Evolutionary conservation across 331 rosid species (phyloP), one percentile per base, ranked within the genome.

Genomic region (Stylosanthes scabra): DNA sequence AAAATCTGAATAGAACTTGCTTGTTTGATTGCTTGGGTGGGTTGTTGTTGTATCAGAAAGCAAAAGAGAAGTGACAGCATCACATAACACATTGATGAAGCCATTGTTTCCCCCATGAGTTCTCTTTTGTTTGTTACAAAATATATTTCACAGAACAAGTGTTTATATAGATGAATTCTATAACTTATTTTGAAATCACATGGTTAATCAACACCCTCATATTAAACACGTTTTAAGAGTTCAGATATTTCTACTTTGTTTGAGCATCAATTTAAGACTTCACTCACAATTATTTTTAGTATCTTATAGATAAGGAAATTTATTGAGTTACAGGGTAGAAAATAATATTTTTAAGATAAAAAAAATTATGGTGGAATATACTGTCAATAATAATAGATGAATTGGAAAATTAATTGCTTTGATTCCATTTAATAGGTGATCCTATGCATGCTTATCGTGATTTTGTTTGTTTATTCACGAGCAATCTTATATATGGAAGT

Each of bases 1-100:
- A 47, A 46, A 52, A 0, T 9, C 0, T 12, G 0, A 7, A 14
- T n/a, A n/a, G n/a, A n/a, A 34, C 72, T 52, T 68, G 10, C 83
- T 80, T 80, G 83, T 84, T 66, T 77, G 47, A 69, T 52, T 59
- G 83, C 83, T 59, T 40, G 59, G 7, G 65, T 42, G 15, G n/a
- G n/a, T n/a, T 42, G 66, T 50, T 67, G 2, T 1, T 66, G 75
- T n/a, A 79, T 4, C 15, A 73, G 14, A 66, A 66, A 7, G 13
- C 40, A 73, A 2, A 73, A 27, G 39, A 79, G 8, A 51, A 73
- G 60, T 59, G 59, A 66, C 8, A 51, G 0, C 20, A 79, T 27
- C 65, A 51, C 59, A 7, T 67, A 70, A 34, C 42, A 59, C 68
- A 58, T 66, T 25, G 75, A 51, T 50, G 27, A 6, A 0, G 34